These are phyloP conservation scores for Geranium rotundifolium DNA, from an alignment of 345 rosid genomes.

Conservation along the genomic window DNA sequence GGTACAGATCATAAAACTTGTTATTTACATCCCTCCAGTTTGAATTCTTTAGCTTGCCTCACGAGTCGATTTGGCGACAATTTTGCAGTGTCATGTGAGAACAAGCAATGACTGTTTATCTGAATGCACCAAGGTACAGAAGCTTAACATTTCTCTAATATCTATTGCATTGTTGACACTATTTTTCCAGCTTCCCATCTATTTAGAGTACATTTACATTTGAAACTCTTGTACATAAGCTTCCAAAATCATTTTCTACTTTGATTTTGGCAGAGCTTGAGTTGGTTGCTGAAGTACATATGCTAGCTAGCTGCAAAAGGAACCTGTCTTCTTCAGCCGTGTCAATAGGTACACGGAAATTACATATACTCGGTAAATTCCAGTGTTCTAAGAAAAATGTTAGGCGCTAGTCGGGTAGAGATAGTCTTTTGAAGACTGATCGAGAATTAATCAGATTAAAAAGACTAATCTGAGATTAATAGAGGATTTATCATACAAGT, in stretches of 20 bases:
- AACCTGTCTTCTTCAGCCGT: too few species aligned
- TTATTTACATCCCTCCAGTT: too few species aligned
- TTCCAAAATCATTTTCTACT: background rate
- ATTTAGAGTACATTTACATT: background rate
- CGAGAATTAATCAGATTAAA: too few species aligned
- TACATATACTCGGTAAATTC: too few species aligned
- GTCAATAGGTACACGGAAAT: too few species aligned
- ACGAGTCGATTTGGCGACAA: background rate
- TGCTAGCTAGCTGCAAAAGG: background rate
- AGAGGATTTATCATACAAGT: too few species aligned
- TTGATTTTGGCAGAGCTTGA: slow-evolving; percentile 45
- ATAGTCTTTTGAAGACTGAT: too few species aligned
- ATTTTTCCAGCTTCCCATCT: background rate
- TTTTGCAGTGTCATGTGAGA: slow-evolving; percentile 65
- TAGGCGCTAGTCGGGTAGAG: too few species aligned
- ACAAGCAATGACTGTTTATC: slow-evolving; percentile 10
- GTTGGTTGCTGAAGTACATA: slow-evolving; percentile 43
- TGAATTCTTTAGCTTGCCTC: too few species aligned
- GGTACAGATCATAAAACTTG: slow-evolving; percentile 24
- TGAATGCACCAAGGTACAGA: background rate
- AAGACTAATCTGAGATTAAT: too few species aligned
- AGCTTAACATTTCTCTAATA: background rate
- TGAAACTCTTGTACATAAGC: background rate
- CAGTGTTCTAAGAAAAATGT: too few species aligned
- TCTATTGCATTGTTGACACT: background rate